Percentiles rank a stretch among this genome's conserved stretches.
These are phyloP conservation scores for Amesomyces nigricolor DNA, from an alignment of 2,329 filamentous ascomycete genomes.

Conservation along the genomic window DNA sequence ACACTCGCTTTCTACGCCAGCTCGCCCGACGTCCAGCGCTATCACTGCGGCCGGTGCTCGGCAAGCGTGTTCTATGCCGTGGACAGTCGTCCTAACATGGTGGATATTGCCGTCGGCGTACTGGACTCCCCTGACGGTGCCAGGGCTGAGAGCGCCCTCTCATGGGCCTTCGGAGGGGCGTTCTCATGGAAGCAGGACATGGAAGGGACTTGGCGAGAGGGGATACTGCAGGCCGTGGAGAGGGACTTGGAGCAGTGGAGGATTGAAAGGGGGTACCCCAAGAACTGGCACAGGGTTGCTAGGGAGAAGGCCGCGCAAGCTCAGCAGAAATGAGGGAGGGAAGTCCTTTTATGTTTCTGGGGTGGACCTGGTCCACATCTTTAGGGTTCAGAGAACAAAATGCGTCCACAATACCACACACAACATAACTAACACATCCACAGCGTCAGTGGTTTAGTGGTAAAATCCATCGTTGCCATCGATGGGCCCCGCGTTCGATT, in stretches of 20 bases:
- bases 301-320: constrained; percentile 15
- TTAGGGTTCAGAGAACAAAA: background rate
- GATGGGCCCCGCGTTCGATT: constrained; percentile 37
- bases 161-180: constrained; percentile 38
- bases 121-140: constrained; percentile 41
- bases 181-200: constrained; percentile 32
- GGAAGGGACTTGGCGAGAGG: constrained; percentile 38
- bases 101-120: constrained; percentile 42
- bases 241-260: constrained; percentile 35
- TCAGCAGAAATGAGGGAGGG: background rate
- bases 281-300: constrained; percentile 29
- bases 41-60: constrained; percentile 45
- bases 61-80: constrained; percentile 42
- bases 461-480: constrained; percentile 51
- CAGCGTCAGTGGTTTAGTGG: constrained; percentile 44
- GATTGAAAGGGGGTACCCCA: constrained; percentile 30
- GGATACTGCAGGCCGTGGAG: constrained; percentile 29
- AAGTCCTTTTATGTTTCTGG: no score
- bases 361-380: no score
- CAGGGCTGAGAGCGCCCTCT: constrained; percentile 39
- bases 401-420: background rate
- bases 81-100: constrained; percentile 34
- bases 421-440: background rate
- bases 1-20: constrained; percentile 41
- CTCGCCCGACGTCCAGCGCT: constrained; percentile 41